phyloP scores from a whole-genome alignment of 768 basidiomycete genomes.

The Gyrodon lividus region DNA sequence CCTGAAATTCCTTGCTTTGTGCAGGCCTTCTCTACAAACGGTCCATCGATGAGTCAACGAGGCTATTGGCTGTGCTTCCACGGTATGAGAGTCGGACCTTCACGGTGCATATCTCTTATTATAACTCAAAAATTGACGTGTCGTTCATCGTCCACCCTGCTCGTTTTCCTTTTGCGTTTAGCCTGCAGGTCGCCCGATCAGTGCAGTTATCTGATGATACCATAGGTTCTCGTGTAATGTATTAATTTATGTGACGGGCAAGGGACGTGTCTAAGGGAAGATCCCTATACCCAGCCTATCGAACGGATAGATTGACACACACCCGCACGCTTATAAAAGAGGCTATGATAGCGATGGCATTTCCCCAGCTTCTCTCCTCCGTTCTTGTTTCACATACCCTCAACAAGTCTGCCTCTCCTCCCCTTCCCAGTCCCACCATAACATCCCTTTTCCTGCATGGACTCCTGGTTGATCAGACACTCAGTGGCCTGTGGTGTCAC shows the following conservation, averaged over 20 bases:
- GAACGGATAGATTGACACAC: constrained; percentile 6
- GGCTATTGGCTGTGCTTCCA: constrained; percentile 28
- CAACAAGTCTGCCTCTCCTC: neutral
- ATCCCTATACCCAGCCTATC: constrained; percentile 1
- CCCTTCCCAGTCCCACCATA: neutral
- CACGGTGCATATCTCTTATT: constrained; percentile 8
- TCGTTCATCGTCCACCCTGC: constrained; percentile 12
- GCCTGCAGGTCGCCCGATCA: constrained; percentile 26
- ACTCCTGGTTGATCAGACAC: constrained; percentile 9
- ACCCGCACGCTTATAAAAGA: constrained; percentile 18
- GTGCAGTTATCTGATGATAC: constrained; percentile 19
- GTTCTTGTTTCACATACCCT: constrained; percentile 24
- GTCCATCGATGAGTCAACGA: constrained; percentile 11
- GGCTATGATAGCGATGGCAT: constrained; percentile 1
- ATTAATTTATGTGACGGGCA: constrained; percentile 23
- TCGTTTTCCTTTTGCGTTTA: constrained; percentile 24
- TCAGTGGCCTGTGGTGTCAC: constrained; percentile 32
- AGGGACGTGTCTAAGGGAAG: constrained; percentile 8
- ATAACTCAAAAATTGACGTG: constrained; percentile 22
- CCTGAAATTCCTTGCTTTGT: constrained; percentile 25
- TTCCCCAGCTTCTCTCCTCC: constrained; percentile 4
- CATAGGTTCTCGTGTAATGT: constrained; percentile 11
- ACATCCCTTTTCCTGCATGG: constrained; percentile 2
- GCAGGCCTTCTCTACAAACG: constrained; percentile 8
- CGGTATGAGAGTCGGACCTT: constrained; percentile 18